Evolutionary conservation across 2,329 filamentous ascomycete species (phyloP), one percentile per base, ranked within the genome.

Genomic region (Talaromyces islandicus): DNA sequence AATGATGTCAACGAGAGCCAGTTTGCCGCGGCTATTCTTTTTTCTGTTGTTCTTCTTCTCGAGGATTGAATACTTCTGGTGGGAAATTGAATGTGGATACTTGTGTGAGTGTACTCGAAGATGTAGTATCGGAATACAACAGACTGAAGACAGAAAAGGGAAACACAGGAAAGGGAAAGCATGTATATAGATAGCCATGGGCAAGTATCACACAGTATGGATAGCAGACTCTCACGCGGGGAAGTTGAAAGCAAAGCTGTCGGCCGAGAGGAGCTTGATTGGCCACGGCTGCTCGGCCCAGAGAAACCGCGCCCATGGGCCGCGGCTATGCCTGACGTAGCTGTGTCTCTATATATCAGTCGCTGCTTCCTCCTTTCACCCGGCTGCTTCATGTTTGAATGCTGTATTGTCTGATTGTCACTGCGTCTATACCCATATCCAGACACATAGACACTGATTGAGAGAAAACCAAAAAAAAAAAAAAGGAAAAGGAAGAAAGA

Each of bases 261-360:
- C 46, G 56, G 56, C 56, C 43, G 56, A 58, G 56, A 52, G 30
- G 41, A 51, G 41, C 30, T 29, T 48, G 55, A 48, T 57, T 57
- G 41, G 48, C 27, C 25, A 52, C 48, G 48, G 48, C 48, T 52
- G 48, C n/a, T 52, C 48, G 48, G 48, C 19, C 19, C 43, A 24
- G 30, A n/a, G 17, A 17, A 38, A 38, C 6, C n/a, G 29, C 11
- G 46, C 50, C 56, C 60, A 62, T 67, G 65, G 63, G 60, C 67
- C 66, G 66, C 67, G 67, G 66, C 51, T 59, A 46, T 57, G 41
- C 59, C 64, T 67, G 65, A 66, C 65, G 64, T 67, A 64, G 57
- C 43, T 46, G 43, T 41, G 41, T 41, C 48, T 57, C 32, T 46
- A 48, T 58, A 52, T 35, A 46, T 46, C 43, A 24, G 14, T n/a